A percentile compares a stretch with the other conserved stretches of the same genome.
Evolutionary conservation across 2,329 filamentous ascomycete species (phyloP).

Genomic region (Penicillium sp.): DNA sequence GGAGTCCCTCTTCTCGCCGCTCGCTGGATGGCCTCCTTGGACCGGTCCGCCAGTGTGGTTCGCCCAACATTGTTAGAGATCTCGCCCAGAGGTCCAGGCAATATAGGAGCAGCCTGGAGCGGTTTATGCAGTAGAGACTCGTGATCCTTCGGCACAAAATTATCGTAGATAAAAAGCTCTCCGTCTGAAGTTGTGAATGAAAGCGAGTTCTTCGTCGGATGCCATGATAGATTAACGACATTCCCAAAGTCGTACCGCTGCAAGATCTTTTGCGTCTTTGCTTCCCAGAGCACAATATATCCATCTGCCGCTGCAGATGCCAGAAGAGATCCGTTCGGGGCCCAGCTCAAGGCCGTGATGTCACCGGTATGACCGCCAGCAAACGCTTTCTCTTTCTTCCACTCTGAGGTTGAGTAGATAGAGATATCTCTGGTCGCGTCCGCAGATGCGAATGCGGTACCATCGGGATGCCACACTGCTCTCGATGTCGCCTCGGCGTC

Average conservation of each 20-base stretch:
- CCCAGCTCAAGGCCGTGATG: slow-evolving; percentile 87
- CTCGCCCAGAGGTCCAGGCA: slow-evolving; percentile 74
- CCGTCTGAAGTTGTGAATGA: slow-evolving; percentile 93
- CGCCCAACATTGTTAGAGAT: slow-evolving; percentile 63
- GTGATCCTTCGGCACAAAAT: slow-evolving; percentile 54
- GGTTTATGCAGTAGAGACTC: slow-evolving; percentile 49
- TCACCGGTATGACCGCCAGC: slow-evolving; percentile 75
- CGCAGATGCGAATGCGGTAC: slow-evolving; percentile 80
- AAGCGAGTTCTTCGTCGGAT: slow-evolving; percentile 80
- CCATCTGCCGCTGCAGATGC: slow-evolving; percentile 59
- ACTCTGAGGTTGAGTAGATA: slow-evolving; percentile 82
- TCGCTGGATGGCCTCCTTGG: slow-evolving; percentile 52
- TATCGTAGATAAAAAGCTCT: slow-evolving; percentile 81
- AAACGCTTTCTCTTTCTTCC: slow-evolving; percentile 81
- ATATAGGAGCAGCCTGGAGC: slow-evolving; percentile 77
- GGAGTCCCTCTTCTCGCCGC: slow-evolving; percentile 61
- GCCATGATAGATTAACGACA: slow-evolving; percentile 85
- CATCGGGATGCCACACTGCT: slow-evolving; percentile 90
- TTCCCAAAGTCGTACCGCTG: slow-evolving; percentile 76
- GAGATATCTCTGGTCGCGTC: slow-evolving; percentile 81
- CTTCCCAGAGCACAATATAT: slow-evolving; percentile 71
- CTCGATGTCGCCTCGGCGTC: slow-evolving; percentile 73
- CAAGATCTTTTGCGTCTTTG: slow-evolving; percentile 78
- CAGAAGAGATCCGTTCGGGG: slow-evolving; percentile 86
- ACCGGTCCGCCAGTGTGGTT: slow-evolving; percentile 55